phyloP scores from a whole-genome alignment of 768 basidiomycete species.

The Nevesoporus exiguus region DNA sequence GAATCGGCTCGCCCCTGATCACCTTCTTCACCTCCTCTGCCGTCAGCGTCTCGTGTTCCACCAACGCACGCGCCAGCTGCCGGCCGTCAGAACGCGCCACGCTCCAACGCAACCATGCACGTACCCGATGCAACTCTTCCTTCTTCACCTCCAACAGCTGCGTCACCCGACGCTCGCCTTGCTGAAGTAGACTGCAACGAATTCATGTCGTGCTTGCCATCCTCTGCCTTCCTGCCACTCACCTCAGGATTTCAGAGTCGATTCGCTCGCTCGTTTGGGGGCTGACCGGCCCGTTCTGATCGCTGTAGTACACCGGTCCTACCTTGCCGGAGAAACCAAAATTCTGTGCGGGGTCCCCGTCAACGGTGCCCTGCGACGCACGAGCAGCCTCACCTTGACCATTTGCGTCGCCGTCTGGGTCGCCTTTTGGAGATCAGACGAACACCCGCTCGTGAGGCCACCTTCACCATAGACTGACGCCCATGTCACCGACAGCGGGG shows the following conservation, averaged over 20 bases:
- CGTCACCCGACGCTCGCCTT: slow-evolving; percentile 63
- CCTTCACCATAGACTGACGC: slow-evolving; percentile 78
- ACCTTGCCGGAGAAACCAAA: slow-evolving; percentile 78
- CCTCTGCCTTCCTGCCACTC: slow-evolving; percentile 29
- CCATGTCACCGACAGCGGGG: slow-evolving; percentile 7
- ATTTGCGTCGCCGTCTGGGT: slow-evolving; percentile 78
- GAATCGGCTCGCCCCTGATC: slow-evolving; percentile 78
- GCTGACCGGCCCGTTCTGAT: slow-evolving; percentile 67
- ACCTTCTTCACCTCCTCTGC: slow-evolving; percentile 84
- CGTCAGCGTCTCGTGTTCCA: slow-evolving; percentile 93
- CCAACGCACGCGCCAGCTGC: slow-evolving; percentile 85
- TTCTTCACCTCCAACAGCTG: slow-evolving; percentile 61
- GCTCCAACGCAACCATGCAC: slow-evolving; percentile 15
- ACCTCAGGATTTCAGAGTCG: slow-evolving; percentile 83
- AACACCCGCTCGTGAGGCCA: slow-evolving; percentile 88
- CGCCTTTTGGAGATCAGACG: slow-evolving; percentile 80
- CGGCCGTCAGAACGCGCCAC: background rate
- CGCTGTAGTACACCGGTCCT: slow-evolving; percentile 80
- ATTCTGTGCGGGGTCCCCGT: slow-evolving; percentile 38
- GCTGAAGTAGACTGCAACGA: slow-evolving; percentile 55
- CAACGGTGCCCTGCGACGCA: background rate
- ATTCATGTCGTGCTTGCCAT: too few relatives aligned
- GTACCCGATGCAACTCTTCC: slow-evolving; percentile 73
- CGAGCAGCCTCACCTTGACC: slow-evolving; percentile 67
- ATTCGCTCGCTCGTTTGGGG: slow-evolving; percentile 78